phyloP scores from a whole-genome alignment of 805 yeast genomes.

The Myxozyma neglecta region DNA sequence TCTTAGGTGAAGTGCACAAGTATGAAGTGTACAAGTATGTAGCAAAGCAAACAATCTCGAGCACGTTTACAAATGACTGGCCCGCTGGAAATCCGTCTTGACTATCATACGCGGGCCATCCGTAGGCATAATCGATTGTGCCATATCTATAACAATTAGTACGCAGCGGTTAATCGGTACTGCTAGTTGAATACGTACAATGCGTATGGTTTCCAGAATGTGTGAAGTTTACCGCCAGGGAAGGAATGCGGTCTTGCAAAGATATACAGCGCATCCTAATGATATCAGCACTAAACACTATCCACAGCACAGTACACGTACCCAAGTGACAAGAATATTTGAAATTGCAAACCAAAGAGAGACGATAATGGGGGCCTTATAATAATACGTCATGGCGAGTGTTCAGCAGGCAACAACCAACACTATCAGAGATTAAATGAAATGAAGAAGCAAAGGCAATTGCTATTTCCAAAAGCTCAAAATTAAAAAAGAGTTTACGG shows the following conservation, averaged over 20 bases:
- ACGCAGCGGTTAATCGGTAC: neutral
- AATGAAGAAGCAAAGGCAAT: neutral
- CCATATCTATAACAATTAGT: slow-evolving; percentile 12
- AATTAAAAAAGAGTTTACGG: too few relatives aligned
- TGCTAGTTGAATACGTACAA: slow-evolving; percentile 11
- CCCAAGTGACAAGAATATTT: slow-evolving; percentile 23
- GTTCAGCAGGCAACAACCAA: neutral
- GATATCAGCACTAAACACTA: neutral
- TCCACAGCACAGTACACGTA: neutral
- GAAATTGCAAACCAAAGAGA: slow-evolving; percentile 23
- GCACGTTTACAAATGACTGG: slow-evolving; percentile 24
- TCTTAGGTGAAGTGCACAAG: neutral
- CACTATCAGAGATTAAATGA: neutral
- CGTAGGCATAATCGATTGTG: slow-evolving; percentile 27
- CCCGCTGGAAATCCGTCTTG: slow-evolving; percentile 28
- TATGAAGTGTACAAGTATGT: slow-evolving; percentile 17
- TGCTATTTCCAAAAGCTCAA: too few relatives aligned
- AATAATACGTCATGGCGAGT: slow-evolving; percentile 19
- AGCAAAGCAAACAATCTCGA: slow-evolving; percentile 15
- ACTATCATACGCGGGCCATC: slow-evolving; percentile 20
- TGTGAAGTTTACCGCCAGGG: slow-evolving; percentile 30
- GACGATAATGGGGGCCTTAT: slow-evolving; percentile 14
- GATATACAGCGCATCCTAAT: slow-evolving; percentile 25
- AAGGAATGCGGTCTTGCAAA: slow-evolving; percentile 27
- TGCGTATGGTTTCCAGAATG: slow-evolving; percentile 29